A percentile compares a stretch with the other conserved stretches of the same genome.
These are phyloP conservation scores for Colletotrichum noveboracense DNA, from an alignment of 2,329 filamentous ascomycete species.

Conservation along the genomic window DNA sequence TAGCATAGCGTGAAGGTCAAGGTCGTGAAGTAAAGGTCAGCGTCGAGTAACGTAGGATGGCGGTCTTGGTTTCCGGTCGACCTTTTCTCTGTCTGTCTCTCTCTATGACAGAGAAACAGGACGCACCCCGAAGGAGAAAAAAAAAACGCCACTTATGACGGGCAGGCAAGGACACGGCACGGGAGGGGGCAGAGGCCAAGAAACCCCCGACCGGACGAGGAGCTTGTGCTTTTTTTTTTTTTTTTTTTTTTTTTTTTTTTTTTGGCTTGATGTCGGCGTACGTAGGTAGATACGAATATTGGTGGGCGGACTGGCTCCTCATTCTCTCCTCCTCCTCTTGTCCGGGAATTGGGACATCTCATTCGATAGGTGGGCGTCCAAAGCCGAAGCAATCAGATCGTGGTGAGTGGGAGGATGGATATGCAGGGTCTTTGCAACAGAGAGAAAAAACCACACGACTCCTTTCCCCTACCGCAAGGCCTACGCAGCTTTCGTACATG, in stretches of 20 bases:
- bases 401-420: background rate
- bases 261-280: background rate
- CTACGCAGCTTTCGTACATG: background rate
- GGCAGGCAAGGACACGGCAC: background rate
- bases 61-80: too few species aligned
- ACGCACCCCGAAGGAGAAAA: background rate
- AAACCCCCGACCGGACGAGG: background rate
- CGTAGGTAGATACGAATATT: background rate
- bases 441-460: background rate
- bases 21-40: background rate
- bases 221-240: background rate
- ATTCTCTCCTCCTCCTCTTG: too few species aligned
- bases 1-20: background rate
- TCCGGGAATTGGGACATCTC: too few species aligned
- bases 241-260: background rate
- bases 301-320: background rate
- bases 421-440: slow-evolving; percentile 15
- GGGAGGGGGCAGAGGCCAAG: background rate
- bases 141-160: slow-evolving; percentile 17
- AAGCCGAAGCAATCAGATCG: background rate
- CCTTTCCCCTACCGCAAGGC: background rate
- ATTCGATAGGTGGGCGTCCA: background rate
- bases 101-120: background rate
- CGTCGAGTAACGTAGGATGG: slow-evolving; percentile 12
- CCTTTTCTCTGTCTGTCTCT: background rate